A percentile compares a stretch with the other conserved stretches of the same genome.
Evolutionary conservation across 1,139 yeast genomes (phyloP).

Genomic region (Diutina siamensis): DNA sequence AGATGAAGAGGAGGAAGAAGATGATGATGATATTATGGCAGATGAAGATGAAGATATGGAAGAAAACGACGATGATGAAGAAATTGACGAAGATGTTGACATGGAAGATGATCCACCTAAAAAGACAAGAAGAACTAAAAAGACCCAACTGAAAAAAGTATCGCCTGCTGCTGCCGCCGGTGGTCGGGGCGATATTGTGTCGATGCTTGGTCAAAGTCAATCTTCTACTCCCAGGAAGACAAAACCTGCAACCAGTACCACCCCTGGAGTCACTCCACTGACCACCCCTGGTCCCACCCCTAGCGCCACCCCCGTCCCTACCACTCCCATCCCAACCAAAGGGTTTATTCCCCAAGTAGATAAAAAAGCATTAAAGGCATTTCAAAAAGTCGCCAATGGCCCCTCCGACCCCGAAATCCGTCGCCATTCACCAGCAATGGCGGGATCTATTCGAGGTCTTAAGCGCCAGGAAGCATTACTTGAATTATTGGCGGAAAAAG

Average conservation of each 20-base stretch:
- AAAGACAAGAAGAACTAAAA: too few species aligned
- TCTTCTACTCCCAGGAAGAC: background rate
- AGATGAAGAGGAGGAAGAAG: background rate
- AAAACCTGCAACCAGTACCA: background rate
- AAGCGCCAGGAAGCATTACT: background rate
- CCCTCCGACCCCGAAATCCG: background rate
- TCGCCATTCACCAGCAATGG: background rate
- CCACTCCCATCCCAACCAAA: background rate
- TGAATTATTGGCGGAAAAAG: background rate
- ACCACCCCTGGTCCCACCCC: background rate
- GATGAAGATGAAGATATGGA: background rate
- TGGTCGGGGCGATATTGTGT: background rate
- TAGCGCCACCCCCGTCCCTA: background rate
- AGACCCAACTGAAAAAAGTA: background rate
- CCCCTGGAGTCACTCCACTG: background rate
- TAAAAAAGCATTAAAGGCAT: background rate
- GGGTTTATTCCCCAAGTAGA: conserved; percentile 2
- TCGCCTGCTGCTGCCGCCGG: background rate
- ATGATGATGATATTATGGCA: background rate
- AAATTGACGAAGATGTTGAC: background rate
- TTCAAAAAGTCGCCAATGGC: background rate
- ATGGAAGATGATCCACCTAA: background rate
- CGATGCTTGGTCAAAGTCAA: background rate
- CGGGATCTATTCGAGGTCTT: background rate
- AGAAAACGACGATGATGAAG: background rate